Percentiles rank a stretch among this genome's conserved stretches.
These are phyloP conservation scores for Citrus maxima DNA, from an alignment of 345 rosid genomes.

Conservation along the genomic window DNA sequence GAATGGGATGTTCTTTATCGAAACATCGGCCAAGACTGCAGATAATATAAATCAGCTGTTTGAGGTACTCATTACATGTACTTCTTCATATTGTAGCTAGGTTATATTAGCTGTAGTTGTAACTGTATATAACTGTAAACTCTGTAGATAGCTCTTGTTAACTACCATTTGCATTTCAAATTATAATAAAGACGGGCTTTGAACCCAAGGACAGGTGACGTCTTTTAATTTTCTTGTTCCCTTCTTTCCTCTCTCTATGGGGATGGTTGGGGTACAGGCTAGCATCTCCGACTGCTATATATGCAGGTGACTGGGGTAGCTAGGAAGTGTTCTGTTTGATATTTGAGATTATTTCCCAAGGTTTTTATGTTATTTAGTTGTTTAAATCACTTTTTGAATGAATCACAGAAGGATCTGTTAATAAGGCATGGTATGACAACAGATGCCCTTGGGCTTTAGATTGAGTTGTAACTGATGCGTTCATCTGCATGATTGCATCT, in stretches of 20 bases:
- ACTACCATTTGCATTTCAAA: not conserved
- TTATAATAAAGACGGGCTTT: not conserved
- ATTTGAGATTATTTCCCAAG: not conserved
- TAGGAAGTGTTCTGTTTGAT: not conserved
- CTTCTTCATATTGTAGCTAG: conserved; percentile 2
- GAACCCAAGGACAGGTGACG: not conserved
- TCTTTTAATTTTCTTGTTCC: not conserved
- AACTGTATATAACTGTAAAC: not conserved
- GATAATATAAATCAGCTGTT: conserved; percentile 91
- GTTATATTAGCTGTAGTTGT: not conserved
- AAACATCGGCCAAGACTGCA: conserved; percentile 97
- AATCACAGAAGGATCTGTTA: not conserved
- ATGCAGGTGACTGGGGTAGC: not conserved
- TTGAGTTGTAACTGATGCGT: not conserved
- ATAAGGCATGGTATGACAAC: not conserved
- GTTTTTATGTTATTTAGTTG: not conserved
- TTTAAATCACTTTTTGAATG: not conserved
- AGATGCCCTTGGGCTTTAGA: not conserved
- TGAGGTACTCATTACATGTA: conserved; percentile 46
- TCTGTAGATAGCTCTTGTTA: not conserved
- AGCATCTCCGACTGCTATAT: not conserved
- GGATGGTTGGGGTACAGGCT: not conserved
- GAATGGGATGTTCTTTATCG: conserved; percentile 96
- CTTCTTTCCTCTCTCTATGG: not conserved
- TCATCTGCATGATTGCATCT: not conserved